Base-by-base conservation (phyloP, 2,329 filamentous ascomycete species). In the Calonectria henricotiae region DNA sequence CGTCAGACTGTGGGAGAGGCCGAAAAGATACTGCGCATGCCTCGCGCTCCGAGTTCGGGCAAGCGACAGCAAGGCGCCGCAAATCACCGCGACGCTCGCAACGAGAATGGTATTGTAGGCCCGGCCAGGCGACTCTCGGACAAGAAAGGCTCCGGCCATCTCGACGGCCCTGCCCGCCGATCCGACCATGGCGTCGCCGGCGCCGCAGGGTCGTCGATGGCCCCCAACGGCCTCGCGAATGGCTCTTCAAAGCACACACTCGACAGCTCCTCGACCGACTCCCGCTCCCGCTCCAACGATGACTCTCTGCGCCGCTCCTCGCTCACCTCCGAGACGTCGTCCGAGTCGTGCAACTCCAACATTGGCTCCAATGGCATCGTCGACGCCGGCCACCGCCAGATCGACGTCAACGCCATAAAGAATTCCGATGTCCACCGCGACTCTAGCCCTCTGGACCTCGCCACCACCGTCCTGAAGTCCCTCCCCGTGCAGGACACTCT, bases 401-500 rank as follows among this genome's bases (percentile, higher is more conserved):
- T 92, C 84, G 91, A 93, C 79, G 90, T 92, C 78, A 92, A 92
- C 80, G 88, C 89, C 75, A 88, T 90, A 80, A 92, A 92, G 82
- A 89, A 92, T 76, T 86, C 88, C 74, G 87, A 91, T 70, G 88
- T 92, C 65, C 92, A 93, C 79, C 91, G 91, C 76, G 90, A 93
- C 80, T 86, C 91, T 65, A 93, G 93, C 69, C 90, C 93, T 58
- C 84, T 97, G 75, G 91, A 93, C 77, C 87, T 97, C 74, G 92
- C 93, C 73, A 89, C 94, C 76, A 98, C 95, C 66, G 96, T 98
- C 77, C 90, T 98, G 81, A 91, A 91, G 78, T 94, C 95, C 63
- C 96, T 95, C 78, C 96, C 96, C 65, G 91, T 98, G 80, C 93
- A 94, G 85, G 96, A 98, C 85, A 98, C 96, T 71, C 94, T 98